Evolutionary conservation across 2,329 filamentous ascomycete species (phyloP).

Genomic region (Penicillium sp.): DNA sequence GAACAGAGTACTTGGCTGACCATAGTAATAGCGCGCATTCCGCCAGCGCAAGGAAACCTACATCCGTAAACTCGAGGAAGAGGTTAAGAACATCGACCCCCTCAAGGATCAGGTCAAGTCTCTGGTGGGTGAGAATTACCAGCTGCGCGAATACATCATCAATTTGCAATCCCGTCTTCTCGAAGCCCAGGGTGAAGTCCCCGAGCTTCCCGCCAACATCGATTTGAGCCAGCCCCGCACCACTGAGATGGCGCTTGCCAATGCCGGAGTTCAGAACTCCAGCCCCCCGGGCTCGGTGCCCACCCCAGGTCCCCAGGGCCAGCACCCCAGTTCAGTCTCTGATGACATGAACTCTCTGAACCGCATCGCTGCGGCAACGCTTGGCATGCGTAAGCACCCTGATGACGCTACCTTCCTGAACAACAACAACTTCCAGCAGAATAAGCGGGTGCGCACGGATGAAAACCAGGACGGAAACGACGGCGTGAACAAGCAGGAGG

Average conservation of each 20-base stretch:
- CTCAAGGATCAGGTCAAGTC: constrained; percentile 70
- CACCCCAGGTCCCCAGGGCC: constrained; percentile 20
- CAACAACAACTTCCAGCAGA: constrained; percentile 26
- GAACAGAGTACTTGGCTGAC: constrained; percentile 8
- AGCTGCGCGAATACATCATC: constrained; percentile 84
- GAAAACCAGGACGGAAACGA: constrained; percentile 23
- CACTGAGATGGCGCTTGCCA: constrained; percentile 28
- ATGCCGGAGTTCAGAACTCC: constrained; percentile 18
- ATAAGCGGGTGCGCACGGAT: constrained; percentile 27
- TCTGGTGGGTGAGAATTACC: constrained; percentile 82
- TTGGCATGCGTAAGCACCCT: constrained; percentile 38
- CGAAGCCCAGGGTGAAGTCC: constrained; percentile 73
- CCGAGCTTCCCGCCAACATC: constrained; percentile 71
- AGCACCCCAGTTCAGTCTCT: constrained; percentile 23
- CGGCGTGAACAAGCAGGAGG: constrained; percentile 23
- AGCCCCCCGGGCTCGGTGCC: constrained; percentile 17
- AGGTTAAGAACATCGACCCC: constrained; percentile 70
- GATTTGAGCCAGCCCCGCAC: constrained; percentile 54
- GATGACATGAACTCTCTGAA: constrained; percentile 38
- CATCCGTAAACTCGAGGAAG: constrained; percentile 92
- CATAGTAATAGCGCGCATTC: constrained; percentile 66
- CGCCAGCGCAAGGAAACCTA: constrained; percentile 95
- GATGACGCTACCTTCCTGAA: constrained; percentile 31
- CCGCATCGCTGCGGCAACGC: constrained; percentile 37
- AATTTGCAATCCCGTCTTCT: constrained; percentile 78